Evolutionary conservation across 202 grass and related monocot genomes (phyloP).

Genomic region (Panicum virgatum): DNA sequence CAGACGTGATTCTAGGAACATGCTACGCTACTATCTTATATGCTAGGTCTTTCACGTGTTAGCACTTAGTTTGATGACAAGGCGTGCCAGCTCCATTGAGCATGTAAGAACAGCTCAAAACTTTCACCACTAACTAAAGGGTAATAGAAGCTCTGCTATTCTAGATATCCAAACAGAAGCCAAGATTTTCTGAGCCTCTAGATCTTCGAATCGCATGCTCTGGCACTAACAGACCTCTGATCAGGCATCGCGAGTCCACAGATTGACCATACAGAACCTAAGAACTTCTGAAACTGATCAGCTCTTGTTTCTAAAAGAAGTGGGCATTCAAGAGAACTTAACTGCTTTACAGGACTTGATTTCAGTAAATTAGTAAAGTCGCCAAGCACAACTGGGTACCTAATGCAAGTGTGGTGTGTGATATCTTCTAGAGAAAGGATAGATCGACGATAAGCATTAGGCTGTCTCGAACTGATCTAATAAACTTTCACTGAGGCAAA

Average conservation of each 20-base stretch:
- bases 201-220: not conserved
- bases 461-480: not conserved
- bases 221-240: not conserved
- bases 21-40: not conserved
- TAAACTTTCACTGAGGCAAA: not conserved
- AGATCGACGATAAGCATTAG: not conserved
- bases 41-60: not conserved
- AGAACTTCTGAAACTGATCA: not conserved
- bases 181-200: not conserved
- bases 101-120: not conserved
- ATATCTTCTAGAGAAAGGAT: not conserved
- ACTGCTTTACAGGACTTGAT: not conserved
- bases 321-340: not conserved
- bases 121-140: not conserved
- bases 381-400: too few species aligned
- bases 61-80: not conserved
- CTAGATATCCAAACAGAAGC: not conserved
- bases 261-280: not conserved
- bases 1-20: slow-evolving; percentile 50
- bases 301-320: not conserved
- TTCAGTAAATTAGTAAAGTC: too few species aligned
- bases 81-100: not conserved
- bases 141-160: not conserved
- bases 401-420: too few species aligned
- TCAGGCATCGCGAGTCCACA: not conserved